These are phyloP conservation scores for Aspergillus fructus DNA, from an alignment of 2,329 filamentous ascomycete species.

Conservation along the genomic window DNA sequence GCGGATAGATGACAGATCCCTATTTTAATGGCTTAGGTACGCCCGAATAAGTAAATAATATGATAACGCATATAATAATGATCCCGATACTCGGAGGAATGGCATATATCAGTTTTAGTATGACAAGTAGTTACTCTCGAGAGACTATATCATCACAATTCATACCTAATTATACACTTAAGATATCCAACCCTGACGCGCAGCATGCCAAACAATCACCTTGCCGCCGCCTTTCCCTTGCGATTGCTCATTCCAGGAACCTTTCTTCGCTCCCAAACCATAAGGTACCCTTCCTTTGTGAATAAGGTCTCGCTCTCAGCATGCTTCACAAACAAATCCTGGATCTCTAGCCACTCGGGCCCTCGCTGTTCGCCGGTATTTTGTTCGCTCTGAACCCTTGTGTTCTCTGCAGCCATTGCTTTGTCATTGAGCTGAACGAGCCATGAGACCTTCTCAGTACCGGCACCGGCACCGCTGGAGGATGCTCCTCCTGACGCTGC, in stretches of 20 bases:
- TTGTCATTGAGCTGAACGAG: conserved; percentile 86
- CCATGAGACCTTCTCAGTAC: conserved; percentile 91
- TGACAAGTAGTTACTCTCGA: neutral
- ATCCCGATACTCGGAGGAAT: neutral
- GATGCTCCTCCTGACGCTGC: conserved; percentile 38
- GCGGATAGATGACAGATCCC: neutral
- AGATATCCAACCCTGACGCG: neutral
- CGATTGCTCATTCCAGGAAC: conserved; percentile 34
- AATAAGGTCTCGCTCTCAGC: conserved; percentile 87
- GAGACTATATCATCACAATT: conserved; percentile 7
- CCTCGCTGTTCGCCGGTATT: conserved; percentile 38
- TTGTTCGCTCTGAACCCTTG: conserved; percentile 25
- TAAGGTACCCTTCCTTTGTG: conserved; percentile 89
- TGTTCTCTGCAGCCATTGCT: conserved; percentile 50
- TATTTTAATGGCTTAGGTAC: neutral
- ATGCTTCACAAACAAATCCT: conserved; percentile 90
- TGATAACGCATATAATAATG: neutral
- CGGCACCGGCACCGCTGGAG: conserved; percentile 71
- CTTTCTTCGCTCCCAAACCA: conserved; percentile 89
- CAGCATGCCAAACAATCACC: conserved; percentile 3
- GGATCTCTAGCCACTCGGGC: conserved; percentile 87
- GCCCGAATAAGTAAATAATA: neutral
- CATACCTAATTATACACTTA: conserved; percentile 14
- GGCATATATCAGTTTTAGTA: neutral
- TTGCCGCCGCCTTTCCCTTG: conserved; percentile 36